phyloP scores from a whole-genome alignment of 2,329 filamentous ascomycete genomes.

The Aspergillus candidus region DNA sequence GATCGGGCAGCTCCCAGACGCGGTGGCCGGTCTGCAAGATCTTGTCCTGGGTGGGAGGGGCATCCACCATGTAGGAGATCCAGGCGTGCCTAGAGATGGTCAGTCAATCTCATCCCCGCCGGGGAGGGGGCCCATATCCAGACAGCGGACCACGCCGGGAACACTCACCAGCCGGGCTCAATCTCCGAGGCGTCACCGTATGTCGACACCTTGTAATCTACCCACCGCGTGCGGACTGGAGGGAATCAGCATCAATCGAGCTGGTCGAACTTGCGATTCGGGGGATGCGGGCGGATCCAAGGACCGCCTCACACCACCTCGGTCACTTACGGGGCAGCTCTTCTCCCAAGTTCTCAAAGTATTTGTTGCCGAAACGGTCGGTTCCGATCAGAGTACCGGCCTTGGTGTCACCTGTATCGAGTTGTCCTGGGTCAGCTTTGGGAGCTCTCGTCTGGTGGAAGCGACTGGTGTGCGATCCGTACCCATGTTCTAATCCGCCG shows the following conservation, averaged over 20 bases:
- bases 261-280: too few species aligned
- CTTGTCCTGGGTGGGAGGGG: conserved; percentile 71
- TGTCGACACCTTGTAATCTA: conserved; percentile 89
- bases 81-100: conserved; percentile 67
- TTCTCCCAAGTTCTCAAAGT: conserved; percentile 83
- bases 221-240: conserved; percentile 88
- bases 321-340: conserved; percentile 72
- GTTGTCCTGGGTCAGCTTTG: conserved; percentile 17
- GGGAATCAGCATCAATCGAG: conserved; percentile 12
- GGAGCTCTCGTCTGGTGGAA: not conserved
- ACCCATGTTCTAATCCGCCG: conserved; percentile 39
- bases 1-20: conserved; percentile 68
- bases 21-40: conserved; percentile 62
- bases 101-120: not conserved
- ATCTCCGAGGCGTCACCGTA: conserved; percentile 55
- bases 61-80: conserved; percentile 91
- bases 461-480: conserved; percentile 12
- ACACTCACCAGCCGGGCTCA: conserved; percentile 73
- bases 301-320: conserved; percentile 3
- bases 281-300: too few species aligned
- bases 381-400: conserved; percentile 75
- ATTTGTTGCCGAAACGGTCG: conserved; percentile 96
- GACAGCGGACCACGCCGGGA: not conserved
- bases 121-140: too few species aligned
- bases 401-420: conserved; percentile 81